These are phyloP conservation scores for Austroboletus novae-zelandiae DNA, from an alignment of 1,284 basidiomycete species.

Conservation along the genomic window DNA sequence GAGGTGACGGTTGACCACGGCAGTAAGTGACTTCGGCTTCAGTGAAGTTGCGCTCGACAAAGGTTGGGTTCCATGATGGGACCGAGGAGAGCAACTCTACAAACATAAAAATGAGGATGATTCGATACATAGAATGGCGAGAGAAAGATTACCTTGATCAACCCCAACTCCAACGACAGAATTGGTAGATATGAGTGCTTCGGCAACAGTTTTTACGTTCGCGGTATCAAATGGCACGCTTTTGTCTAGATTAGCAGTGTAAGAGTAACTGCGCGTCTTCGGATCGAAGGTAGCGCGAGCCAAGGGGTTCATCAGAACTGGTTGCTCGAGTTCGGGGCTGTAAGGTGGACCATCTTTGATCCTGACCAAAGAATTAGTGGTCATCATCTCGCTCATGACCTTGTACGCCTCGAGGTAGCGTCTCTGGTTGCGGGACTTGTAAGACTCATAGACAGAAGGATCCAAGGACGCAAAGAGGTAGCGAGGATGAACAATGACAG, in stretches of 20 bases:
- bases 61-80: slow-evolving; percentile 87
- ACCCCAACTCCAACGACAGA: slow-evolving; percentile 76
- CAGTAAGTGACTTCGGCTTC: slow-evolving; percentile 88
- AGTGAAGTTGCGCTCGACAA: slow-evolving; percentile 93
- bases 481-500: slow-evolving; percentile 86
- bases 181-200: slow-evolving; percentile 47
- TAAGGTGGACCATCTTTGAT: slow-evolving; percentile 97
- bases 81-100: slow-evolving; percentile 90
- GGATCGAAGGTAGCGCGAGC: slow-evolving; percentile 82
- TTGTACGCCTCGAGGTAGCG: slow-evolving; percentile 84
- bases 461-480: slow-evolving; percentile 87
- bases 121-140: slow-evolving; percentile 4
- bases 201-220: slow-evolving; percentile 66
- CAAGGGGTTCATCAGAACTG: slow-evolving; percentile 90
- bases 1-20: slow-evolving; percentile 79
- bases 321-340: slow-evolving; percentile 80
- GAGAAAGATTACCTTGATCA: slow-evolving; percentile 62
- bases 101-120: slow-evolving; percentile 7
- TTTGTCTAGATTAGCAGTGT: slow-evolving; percentile 63
- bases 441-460: slow-evolving; percentile 70
- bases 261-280: slow-evolving; percentile 85
- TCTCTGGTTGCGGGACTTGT: slow-evolving; percentile 66
- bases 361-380: slow-evolving; percentile 88
- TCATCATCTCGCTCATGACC: slow-evolving; percentile 94
- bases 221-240: slow-evolving; percentile 54